phyloP scores from a whole-genome alignment of 371 early-diverging fungal species.

The Mortierella sp. region DNA sequence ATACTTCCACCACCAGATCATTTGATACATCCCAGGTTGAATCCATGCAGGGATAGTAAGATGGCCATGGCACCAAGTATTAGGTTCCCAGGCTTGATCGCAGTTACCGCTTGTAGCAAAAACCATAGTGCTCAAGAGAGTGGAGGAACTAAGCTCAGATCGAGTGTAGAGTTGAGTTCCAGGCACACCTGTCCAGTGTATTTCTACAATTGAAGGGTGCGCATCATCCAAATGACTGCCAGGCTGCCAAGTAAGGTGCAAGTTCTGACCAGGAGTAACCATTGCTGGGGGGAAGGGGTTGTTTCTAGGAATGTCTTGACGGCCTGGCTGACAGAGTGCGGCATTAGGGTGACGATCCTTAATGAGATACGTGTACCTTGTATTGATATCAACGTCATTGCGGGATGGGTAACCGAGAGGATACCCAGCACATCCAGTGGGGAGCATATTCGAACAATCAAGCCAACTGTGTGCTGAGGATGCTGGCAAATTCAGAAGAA shows the following conservation, averaged over 20 bases:
- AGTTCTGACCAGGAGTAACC: slow-evolving; percentile 35
- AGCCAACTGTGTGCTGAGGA: slow-evolving; percentile 49
- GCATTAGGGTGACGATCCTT: slow-evolving; percentile 37
- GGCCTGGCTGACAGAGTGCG: slow-evolving; percentile 48
- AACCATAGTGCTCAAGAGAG: slow-evolving; percentile 34
- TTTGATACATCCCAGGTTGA: slow-evolving; percentile 50
- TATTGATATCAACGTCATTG: slow-evolving; percentile 58
- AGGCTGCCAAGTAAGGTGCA: slow-evolving; percentile 52
- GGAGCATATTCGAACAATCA: slow-evolving; percentile 47
- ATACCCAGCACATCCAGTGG: slow-evolving; percentile 42
- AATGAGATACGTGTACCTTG: slow-evolving; percentile 58
- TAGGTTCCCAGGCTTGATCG: slow-evolving; percentile 37
- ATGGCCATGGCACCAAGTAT: slow-evolving; percentile 54
- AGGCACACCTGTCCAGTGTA: slow-evolving; percentile 36
- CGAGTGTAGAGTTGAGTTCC: slow-evolving; percentile 23
- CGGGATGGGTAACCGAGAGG: slow-evolving; percentile 65
- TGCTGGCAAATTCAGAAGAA: neutral
- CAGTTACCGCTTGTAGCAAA: slow-evolving; percentile 45
- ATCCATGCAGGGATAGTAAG: slow-evolving; percentile 32
- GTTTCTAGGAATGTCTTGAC: slow-evolving; percentile 44
- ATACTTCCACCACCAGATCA: slow-evolving; percentile 61
- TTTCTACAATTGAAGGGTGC: slow-evolving; percentile 36
- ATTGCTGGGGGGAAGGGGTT: slow-evolving; percentile 45
- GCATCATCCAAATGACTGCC: slow-evolving; percentile 55
- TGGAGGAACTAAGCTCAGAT: slow-evolving; percentile 31